Evolutionary conservation across 2,329 filamentous ascomycete species (phyloP), one percentile per base, ranked within the genome.

Genomic region (Fusarium irregulare): DNA sequence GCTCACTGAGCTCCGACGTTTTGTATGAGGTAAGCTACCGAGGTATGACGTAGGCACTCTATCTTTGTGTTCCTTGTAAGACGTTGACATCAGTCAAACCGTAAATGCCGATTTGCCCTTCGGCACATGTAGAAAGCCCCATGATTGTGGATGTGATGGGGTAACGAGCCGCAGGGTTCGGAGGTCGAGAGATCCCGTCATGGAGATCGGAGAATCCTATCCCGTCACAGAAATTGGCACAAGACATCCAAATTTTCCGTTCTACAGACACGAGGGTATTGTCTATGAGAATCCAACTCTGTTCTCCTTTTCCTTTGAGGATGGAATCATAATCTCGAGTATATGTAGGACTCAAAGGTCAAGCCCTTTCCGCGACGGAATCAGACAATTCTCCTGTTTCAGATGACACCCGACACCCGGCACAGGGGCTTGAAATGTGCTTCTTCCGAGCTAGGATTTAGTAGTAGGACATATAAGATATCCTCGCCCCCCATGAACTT

Each of bases 391-490:
- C 21, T 23, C 6, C 11, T 13, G 2, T 13, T 4, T 3, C 6
- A 6, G 13, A 6, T 6, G 16, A 37, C 10, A 25, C 7, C 25
- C 16, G 16, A 25, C 11, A 6, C 12, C 21, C 20, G 6, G 7
- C 20, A 13, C 2, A 34, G 18, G 40, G 45, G 41, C 7, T n/a
- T 21, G 0, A 1, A 4, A 28, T 23, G 8, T 47, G n/a, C 14
- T 21, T 25, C n/a, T 21, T 10, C 6, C 18, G 11, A 53, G 32
- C 32, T 56, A 55, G 23, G 9, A 4, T 16, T 55, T 1, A 8
- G 16, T 2, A 6, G 6, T 14, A 4, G 16, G 2, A 14, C 47
- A 63, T 63, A 63, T 63, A 63, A 56, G 21, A 41, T 32, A 14
- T 18, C 3, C 7, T 4, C 6, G 1, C 1, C 12, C n/a, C 40